These are phyloP conservation scores for Closterium sp. DNA, from an alignment of 139 green algal genomes.

Conservation along the genomic window DNA sequence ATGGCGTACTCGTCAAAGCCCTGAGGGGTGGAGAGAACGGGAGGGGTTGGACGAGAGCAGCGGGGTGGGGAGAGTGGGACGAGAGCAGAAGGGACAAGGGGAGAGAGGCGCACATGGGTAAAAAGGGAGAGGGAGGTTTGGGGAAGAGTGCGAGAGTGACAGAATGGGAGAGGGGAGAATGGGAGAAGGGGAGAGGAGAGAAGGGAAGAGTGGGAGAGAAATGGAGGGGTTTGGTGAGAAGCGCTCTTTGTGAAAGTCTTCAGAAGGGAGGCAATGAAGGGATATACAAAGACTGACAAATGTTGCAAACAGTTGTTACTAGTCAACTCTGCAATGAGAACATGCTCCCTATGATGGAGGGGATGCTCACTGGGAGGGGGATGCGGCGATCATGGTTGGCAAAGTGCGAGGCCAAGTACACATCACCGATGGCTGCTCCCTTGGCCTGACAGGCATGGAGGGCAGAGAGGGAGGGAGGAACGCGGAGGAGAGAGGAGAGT, in stretches of 20 bases:
- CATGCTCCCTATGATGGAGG: too few species aligned
- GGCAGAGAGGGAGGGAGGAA: neutral
- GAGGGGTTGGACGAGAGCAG: neutral
- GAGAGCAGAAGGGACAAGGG: neutral
- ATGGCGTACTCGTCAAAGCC: constrained; percentile 52
- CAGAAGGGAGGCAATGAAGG: too few species aligned
- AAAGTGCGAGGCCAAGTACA: constrained; percentile 74
- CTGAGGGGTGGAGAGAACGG: neutral
- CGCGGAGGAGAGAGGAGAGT: too few species aligned
- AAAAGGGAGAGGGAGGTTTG: neutral
- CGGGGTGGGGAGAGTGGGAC: neutral
- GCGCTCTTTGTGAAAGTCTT: too few species aligned
- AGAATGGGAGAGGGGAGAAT: neutral
- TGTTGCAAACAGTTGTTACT: too few species aligned
- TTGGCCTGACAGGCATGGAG: constrained; percentile 13
- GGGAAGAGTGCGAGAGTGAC: neutral
- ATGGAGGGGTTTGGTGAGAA: too few species aligned
- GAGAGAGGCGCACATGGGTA: too few species aligned
- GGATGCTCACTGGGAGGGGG: constrained; percentile 67
- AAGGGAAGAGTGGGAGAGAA: too few species aligned
- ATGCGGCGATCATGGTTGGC: constrained; percentile 95
- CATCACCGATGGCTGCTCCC: constrained; percentile 85
- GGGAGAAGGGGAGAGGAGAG: too few species aligned
- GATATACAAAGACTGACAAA: too few species aligned
- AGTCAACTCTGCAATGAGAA: too few species aligned